Conservation (phyloP, 345 rosid genomes). For the Physaria fendleri region DNA sequence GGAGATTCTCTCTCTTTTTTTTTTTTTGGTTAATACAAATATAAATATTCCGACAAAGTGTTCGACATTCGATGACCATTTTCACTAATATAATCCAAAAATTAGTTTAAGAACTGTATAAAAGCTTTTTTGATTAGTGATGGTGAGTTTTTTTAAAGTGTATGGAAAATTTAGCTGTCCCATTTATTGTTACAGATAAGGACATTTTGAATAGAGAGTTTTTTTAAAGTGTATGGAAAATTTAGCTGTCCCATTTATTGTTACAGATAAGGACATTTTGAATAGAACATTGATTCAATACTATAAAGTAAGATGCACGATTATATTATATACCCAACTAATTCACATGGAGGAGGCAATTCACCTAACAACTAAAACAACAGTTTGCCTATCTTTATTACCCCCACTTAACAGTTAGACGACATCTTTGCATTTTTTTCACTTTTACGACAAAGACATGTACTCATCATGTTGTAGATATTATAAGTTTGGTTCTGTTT, state of each 20-base stretch:
- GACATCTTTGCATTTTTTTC: neutral
- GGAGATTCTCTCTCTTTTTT: neutral
- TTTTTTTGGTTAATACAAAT: neutral
- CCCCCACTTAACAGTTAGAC: neutral
- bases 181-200: slow-evolving; percentile 31
- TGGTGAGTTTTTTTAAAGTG: neutral
- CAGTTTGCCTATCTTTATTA: slow-evolving; percentile 17
- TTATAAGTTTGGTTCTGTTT: neutral
- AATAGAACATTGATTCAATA: neutral
- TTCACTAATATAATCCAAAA: slow-evolving; percentile 11
- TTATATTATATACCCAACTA: slow-evolving; percentile 31
- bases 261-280: slow-evolving; percentile 30
- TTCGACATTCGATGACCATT: slow-evolving; percentile 31
- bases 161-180: slow-evolving; percentile 31
- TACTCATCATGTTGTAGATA: neutral
- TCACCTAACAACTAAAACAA: slow-evolving; percentile 32
- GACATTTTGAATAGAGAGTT: neutral
- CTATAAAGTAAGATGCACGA: slow-evolving; percentile 32
- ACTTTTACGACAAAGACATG: neutral
- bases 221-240: slow-evolving; percentile 14
- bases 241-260: slow-evolving; percentile 32
- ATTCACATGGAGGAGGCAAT: slow-evolving; percentile 33
- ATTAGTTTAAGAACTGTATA: slow-evolving; percentile 15
- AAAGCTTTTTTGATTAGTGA: slow-evolving; percentile 3
- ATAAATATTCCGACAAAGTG: slow-evolving; percentile 19